These are phyloP conservation scores for Eruca vesicaria DNA, from an alignment of 441 rosid genomes.

Conservation along the genomic window DNA sequence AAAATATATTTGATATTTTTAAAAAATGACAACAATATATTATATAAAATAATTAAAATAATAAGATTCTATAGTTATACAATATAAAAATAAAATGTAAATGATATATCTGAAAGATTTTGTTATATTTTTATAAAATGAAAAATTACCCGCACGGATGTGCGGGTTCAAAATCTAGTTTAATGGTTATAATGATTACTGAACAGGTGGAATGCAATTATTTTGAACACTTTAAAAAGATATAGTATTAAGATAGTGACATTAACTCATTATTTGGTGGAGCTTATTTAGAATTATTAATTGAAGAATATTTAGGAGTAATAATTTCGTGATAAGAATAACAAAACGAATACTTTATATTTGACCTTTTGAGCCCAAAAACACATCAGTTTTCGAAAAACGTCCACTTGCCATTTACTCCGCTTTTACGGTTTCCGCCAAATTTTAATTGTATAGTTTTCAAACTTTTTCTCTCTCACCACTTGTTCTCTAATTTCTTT, in stretches of 20 bases:
- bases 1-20: too few species aligned
- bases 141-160: too few species aligned
- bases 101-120: too few species aligned
- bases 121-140: too few species aligned
- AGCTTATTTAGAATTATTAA: constrained; percentile 3
- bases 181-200: background rate
- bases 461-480: constrained; percentile 25
- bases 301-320: background rate
- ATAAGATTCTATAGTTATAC: too few species aligned
- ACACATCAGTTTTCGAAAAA: constrained; percentile 20
- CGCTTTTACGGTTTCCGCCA: constrained; percentile 33
- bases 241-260: constrained; percentile 22
- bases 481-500: constrained; percentile 1
- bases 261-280: constrained; percentile 28
- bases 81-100: too few species aligned
- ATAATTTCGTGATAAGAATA: constrained; percentile 7
- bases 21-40: too few species aligned
- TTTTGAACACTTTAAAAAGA: background rate
- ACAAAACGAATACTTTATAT: too few species aligned
- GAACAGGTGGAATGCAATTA: constrained; percentile 14
- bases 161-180: too few species aligned
- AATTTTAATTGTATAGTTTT: constrained; percentile 15
- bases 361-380: background rate
- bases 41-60: too few species aligned
- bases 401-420: constrained; percentile 34